A percentile compares a stretch with the other conserved stretches of the same genome.
These are phyloP conservation scores for Pneumocystis wakefieldiae DNA, from an alignment of 1,139 yeast genomes.

Conservation along the genomic window DNA sequence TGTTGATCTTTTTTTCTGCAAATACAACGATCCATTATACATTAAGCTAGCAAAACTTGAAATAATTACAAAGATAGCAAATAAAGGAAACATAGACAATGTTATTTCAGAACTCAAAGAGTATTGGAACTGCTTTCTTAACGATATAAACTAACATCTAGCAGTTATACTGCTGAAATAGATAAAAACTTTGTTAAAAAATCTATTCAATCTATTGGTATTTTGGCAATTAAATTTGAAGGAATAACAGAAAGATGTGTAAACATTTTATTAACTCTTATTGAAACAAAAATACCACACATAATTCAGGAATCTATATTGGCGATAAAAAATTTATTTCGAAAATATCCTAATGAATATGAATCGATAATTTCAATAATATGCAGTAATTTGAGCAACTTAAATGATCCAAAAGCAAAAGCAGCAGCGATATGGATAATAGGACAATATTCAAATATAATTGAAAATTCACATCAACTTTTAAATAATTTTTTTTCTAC, in stretches of 20 bases:
- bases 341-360: slow-evolving; percentile 52
- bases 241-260: slow-evolving; percentile 50
- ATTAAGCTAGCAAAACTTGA: slow-evolving; percentile 85
- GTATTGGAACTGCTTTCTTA: slow-evolving; percentile 24
- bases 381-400: slow-evolving; percentile 31
- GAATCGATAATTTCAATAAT: slow-evolving; percentile 31
- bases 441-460: slow-evolving; percentile 50
- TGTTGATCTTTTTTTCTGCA: slow-evolving; percentile 65
- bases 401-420: slow-evolving; percentile 69
- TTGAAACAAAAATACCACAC: slow-evolving; percentile 54
- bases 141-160: background rate
- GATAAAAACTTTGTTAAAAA: slow-evolving; percentile 76
- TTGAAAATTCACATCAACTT: slow-evolving; percentile 35
- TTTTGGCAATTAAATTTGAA: slow-evolving; percentile 61
- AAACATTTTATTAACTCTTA: slow-evolving; percentile 42
- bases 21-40: slow-evolving; percentile 72
- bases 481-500: slow-evolving; percentile 33
- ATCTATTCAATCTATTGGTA: slow-evolving; percentile 80
- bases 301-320: slow-evolving; percentile 69
- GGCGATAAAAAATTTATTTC: slow-evolving; percentile 58
- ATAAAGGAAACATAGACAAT: slow-evolving; percentile 41
- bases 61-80: slow-evolving; percentile 65
- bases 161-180: slow-evolving; percentile 48
- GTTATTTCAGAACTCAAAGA: slow-evolving; percentile 68
- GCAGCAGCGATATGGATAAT: slow-evolving; percentile 71